Base-by-base conservation (phyloP, 768 basidiomycete genomes). In the Tulasnella sp. region DNA sequence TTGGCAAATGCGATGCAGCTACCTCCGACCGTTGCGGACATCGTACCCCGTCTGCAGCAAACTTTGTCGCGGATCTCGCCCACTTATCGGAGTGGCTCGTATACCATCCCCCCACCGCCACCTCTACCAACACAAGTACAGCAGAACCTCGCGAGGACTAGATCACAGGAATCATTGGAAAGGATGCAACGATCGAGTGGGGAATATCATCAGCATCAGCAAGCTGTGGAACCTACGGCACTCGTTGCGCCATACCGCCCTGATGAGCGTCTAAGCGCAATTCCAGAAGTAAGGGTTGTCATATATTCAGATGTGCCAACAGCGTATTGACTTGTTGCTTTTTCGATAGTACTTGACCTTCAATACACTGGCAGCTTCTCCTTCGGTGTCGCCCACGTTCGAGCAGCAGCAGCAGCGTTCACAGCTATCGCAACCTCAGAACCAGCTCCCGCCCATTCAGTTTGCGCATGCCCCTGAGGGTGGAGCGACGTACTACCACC, bases 281-380 rank as follows among this genome's bases (percentile, higher is more conserved):
- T 38, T 17, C 62, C 62, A 34, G 48, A 63, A 61, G 62, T 63
- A 27, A 29, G 51, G 42, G 27, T 15, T 62, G 45, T 23, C 11
- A 5, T 4, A 56, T n/a, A 9, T 24, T 53, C 30, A 17, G n/a
- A 45, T 34, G 30, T 49, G 24, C 15, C 15, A 17, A n/a, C 23
- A 27, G 23, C 19, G 19, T 30, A 38, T 32, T 10, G 13, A 41
- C 11, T n/a, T 38, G 7, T 38, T 38, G 5, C 34, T 38, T 38
- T 38, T 38, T n/a, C n/a, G n/a, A n/a, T n/a, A 63, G 62, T 63
- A 63, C 52, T 51, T 63, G 26, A 48, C 62, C 24, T 63, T 54
- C 60, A 63, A 63, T 53, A 51, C 62, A 10, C 53, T 63, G 19
- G 59, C 51, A 4, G 64, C 62, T 1, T 61, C 62, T n/a, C 61